A percentile compares a stretch with the other conserved stretches of the same genome.
These are phyloP conservation scores for Hypoxylon sp. DNA, from an alignment of 2,329 filamentous ascomycete genomes.

Conservation along the genomic window DNA sequence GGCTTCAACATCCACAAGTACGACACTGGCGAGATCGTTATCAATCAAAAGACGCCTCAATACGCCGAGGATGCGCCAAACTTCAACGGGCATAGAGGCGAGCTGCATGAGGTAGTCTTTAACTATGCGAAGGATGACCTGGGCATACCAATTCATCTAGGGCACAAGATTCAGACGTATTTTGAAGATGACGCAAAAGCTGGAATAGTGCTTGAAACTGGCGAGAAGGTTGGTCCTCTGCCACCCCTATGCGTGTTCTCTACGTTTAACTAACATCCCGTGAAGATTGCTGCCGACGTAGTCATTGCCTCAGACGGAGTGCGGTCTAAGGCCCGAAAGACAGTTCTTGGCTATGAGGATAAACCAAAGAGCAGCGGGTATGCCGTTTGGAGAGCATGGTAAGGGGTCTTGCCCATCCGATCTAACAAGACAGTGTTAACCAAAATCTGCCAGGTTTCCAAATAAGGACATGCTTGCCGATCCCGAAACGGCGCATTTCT, in stretches of 20 bases:
- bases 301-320: conserved; percentile 65
- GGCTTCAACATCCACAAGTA: conserved; percentile 71
- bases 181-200: conserved; percentile 61
- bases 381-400: conserved; percentile 63
- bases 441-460: conserved; percentile 49
- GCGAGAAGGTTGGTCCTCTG: conserved; percentile 50
- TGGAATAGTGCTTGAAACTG: conserved; percentile 60
- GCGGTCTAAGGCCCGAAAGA: conserved; percentile 59
- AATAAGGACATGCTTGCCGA: conserved; percentile 62
- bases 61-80: conserved; percentile 58
- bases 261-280: conserved; percentile 16
- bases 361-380: conserved; percentile 61
- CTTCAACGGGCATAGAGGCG: conserved; percentile 68
- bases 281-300: conserved; percentile 55
- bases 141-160: conserved; percentile 63
- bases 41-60: conserved; percentile 60
- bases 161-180: conserved; percentile 60
- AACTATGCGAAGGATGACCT: conserved; percentile 64
- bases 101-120: conserved; percentile 67
- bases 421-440: not conserved
- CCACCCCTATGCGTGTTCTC: not conserved
- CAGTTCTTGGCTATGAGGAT: conserved; percentile 61
- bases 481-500: conserved; percentile 61
- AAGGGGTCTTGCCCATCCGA: conserved; percentile 29
- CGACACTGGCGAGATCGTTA: conserved; percentile 66